phyloP scores from a whole-genome alignment of 345 rosid genomes.

The Populus nigra region DNA sequence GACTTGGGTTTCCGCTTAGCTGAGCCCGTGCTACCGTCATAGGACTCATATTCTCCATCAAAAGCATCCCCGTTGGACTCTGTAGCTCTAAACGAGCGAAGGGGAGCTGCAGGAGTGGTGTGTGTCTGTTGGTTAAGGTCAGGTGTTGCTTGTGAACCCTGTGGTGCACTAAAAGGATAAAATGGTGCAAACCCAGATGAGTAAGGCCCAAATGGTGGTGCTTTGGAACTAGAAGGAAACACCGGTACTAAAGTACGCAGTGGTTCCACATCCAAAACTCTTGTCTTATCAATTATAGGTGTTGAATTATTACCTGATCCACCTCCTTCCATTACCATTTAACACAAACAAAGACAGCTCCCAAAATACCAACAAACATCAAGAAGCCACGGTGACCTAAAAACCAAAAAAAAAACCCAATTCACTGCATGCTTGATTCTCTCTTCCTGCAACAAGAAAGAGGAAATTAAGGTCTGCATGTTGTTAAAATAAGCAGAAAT shows the following conservation, averaged over 20 bases:
- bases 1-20: background rate
- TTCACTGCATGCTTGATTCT: background rate
- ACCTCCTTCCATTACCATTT: slow-evolving; percentile 46
- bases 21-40: background rate
- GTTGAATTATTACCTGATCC: slow-evolving; percentile 30
- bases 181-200: slow-evolving; percentile 68
- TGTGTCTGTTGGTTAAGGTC: slow-evolving; percentile 40
- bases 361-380: background rate
- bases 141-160: slow-evolving; percentile 29
- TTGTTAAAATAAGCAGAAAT: background rate
- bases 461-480: background rate
- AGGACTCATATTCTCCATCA: slow-evolving; percentile 1
- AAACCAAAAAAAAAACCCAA: background rate
- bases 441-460: background rate
- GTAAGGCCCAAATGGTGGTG: slow-evolving; percentile 54
- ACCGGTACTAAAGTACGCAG: slow-evolving; percentile 63
- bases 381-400: background rate
- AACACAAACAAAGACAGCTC: background rate
- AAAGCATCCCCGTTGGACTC: slow-evolving; percentile 28
- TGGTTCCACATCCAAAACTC: slow-evolving; percentile 77
- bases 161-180: slow-evolving; percentile 51
- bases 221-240: slow-evolving; percentile 45
- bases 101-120: slow-evolving; percentile 43
- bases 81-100: slow-evolving; percentile 47
- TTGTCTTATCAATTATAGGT: slow-evolving; percentile 46